phyloP scores from a whole-genome alignment of 2,329 filamentous ascomycete genomes.

The Aspergillus sojae region DNA sequence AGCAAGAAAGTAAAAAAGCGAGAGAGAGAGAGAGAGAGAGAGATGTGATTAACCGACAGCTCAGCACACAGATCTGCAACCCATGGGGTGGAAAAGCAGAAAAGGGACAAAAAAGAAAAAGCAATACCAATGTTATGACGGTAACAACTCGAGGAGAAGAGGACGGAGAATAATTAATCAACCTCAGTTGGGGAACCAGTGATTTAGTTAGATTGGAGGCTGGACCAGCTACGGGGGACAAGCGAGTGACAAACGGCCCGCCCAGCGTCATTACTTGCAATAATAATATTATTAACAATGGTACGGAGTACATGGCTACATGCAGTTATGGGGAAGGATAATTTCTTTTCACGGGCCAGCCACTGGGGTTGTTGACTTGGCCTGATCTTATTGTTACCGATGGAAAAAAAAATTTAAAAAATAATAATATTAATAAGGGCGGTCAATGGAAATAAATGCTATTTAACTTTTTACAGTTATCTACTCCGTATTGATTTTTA shows the following conservation, averaged over 20 bases:
- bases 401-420: not conserved
- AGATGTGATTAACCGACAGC: conserved; percentile 26
- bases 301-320: not conserved
- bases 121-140: not conserved
- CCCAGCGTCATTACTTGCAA: conserved; percentile 2
- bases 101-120: conserved; percentile 4
- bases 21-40: conserved; percentile 9
- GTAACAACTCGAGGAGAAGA: conserved; percentile 1
- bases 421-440: conserved; percentile 1
- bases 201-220: conserved; percentile 20
- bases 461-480: not conserved
- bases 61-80: conserved; percentile 26
- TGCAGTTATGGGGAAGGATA: conserved; percentile 3
- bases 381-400: not conserved
- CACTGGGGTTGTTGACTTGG: conserved; percentile 2
- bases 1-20: not conserved
- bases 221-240: conserved; percentile 20
- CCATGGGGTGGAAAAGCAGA: conserved; percentile 2
- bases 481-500: not conserved
- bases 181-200: conserved; percentile 2
- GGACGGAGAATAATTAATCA: not conserved
- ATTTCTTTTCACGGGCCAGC: conserved; percentile 8
- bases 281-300: conserved; percentile 2
- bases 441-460: conserved; percentile 4
- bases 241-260: conserved; percentile 16